Evolutionary conservation across 768 basidiomycete genomes (phyloP), one percentile per base, ranked within the genome.

Genomic region (Mycena metata): DNA sequence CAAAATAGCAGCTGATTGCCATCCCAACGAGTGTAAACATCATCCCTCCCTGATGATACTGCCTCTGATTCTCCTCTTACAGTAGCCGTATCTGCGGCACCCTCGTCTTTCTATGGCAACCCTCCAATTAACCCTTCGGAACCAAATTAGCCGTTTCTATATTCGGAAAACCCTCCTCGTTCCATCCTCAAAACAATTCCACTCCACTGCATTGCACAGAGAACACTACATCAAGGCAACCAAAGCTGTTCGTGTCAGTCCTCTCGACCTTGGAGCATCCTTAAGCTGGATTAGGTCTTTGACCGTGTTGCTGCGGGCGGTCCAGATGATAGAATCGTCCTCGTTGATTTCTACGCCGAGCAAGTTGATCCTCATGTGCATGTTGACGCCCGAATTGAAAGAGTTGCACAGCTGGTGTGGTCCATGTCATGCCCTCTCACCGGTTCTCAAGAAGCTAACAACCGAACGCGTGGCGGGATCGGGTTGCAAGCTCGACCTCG

Each of bases 331-430:
- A 85, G 87, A 54, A 78, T 91, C 26, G 85, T 91, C 46, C 79
- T 94, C 8, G 92, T 93, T 24, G 93, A 94, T 71, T 94, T 94
- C 71, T 91, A 93, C 75, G 93, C 93, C 52, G 88, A 93, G 93
- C 93, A 72, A 52, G 89, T 83, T n/a, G 70, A 43, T 69, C 39
- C 50, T 55, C 66, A 21, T 30, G n/a, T 50, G 54, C 16, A 39
- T 16, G 17, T 17, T 21, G 12, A 15, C 33, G 19, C 21, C 21
- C 30, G 6, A 10, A 51, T 13, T 11, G 41, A 17, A 35, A 8
- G 26, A 16, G 11, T 23, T 0, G 26, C 10, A 15, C 64, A 94
- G 93, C 67, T 95, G 93, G 94, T 95, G 93, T 70, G 80, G 84
- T 9, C 93, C 93, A 43, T 95, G 93, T 81, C 90, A 86, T 71